Base-by-base conservation (phyloP, 345 rosid genomes). In the Capsella bursapastoris region DNA sequence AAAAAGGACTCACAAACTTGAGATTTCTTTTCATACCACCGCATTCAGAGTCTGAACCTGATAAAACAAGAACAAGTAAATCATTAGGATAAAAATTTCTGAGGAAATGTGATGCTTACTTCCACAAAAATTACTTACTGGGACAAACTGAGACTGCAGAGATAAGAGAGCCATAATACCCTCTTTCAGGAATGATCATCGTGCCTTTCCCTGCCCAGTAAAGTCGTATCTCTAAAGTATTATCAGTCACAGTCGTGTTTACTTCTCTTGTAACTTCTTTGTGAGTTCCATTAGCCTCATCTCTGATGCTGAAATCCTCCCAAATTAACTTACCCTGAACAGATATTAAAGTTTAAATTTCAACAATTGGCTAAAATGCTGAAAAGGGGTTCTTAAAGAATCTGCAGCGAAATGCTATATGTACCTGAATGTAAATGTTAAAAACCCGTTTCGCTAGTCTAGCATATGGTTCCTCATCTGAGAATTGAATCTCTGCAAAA, bases 131-230 rank as follows among this genome's bases (percentile, higher is more conserved):
- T 47, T 51, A 79, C 82, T 57, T 66, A 83, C 88, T 68, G 4
- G 83, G 78, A 41, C 78, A 73, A 0, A 82, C 86, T 44, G 89
- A 82, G 61, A 89, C 80, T 18, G 92, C 90, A 50, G 92, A 89
- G 62, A 87, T 75, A 29, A 89, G 80, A 71, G 95, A 83, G 32
- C 91, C 91, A 64, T 89, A 87, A 44, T 73, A 52, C 57, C 91
- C 85, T 66, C 73, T 77, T 3, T 0, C 10, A 13, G 91, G 94
- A 65, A 84, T 78, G 49, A 35, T 3, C 2, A 83, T 87, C 1
- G 91, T 87, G 64, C 91, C 94, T 83, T 76, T 87, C 43, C 94
- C 94, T 27, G 87, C 84, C 91, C 88, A 89, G 49, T 72, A 81
- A 6, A 89, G 52, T 8, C 83, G 83, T 29, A 89, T 82, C 77